phyloP scores from a whole-genome alignment of 257 asterid species.

The Solanum stenotomum region DNA sequence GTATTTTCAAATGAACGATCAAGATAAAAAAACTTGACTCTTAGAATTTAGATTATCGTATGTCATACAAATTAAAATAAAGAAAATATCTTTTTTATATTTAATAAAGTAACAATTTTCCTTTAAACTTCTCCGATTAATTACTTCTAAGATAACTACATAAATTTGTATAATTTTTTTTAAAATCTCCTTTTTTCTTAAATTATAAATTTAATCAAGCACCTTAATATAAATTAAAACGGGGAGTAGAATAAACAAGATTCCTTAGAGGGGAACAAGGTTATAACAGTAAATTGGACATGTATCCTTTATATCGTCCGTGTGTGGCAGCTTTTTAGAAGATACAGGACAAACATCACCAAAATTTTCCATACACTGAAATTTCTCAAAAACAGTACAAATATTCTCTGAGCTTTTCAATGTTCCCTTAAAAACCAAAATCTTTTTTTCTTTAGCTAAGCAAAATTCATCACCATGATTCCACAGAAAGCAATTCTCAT shows the following conservation, averaged over 20 bases:
- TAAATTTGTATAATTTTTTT: neutral
- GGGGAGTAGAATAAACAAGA: neutral
- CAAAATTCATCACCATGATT: conserved; percentile 16
- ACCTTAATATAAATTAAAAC: neutral
- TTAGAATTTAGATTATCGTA: neutral
- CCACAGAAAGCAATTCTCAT: conserved; percentile 1
- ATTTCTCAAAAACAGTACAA: neutral
- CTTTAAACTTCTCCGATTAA: neutral
- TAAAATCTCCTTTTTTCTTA: neutral
- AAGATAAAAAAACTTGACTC: neutral
- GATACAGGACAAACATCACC: conserved; percentile 6
- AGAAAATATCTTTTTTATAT: neutral
- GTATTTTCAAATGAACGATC: neutral
- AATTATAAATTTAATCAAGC: neutral
- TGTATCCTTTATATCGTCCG: conserved; percentile 5
- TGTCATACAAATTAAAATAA: neutral
- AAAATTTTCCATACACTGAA: conserved; percentile 3
- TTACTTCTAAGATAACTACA: neutral
- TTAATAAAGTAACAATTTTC: neutral
- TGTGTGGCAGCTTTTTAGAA: conserved; percentile 24
- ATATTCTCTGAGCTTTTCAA: conserved; percentile 10
- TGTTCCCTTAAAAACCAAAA: neutral
- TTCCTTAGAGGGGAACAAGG: conserved; percentile 1
- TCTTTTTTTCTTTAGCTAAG: neutral
- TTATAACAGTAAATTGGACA: neutral